Base-by-base conservation (phyloP, 2,329 filamentous ascomycete species). In the Penicillium sp. region DNA sequence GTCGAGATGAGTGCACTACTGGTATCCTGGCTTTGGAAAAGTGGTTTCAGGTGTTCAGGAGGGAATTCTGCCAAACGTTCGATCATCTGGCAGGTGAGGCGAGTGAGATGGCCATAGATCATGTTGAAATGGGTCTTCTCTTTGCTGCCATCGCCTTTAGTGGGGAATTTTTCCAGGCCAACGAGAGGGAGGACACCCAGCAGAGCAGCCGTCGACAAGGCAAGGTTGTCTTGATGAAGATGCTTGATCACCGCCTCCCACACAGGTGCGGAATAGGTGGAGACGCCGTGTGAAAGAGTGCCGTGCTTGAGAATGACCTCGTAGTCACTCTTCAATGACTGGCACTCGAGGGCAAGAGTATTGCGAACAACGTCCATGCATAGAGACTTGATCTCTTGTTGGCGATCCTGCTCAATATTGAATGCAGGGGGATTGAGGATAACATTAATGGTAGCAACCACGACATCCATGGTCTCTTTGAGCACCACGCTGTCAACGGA, bases 41-140 rank as follows among this genome's bases (percentile, higher is more conserved):
- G 78, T 24, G 83, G 79, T 58, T 87, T 83, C 41, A 98, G 80
- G 59, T 94, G 86, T 4, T 83, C 78, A 0, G 86, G 81, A 19
- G 85, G 83, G 69, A 97, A 93, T 61, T 93, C 89, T 37, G 89
- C 89, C 44, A 99, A 78, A 11, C 89, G 85, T 63, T 92, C 89
- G 41, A 98, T 83, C 49, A 96, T 86, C 59, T 86, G 85, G 18
- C 88, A 87, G 24, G 96, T 85, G 35, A 85, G 82, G 54, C 83
- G 80, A 44, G 84, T 86, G 2, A 89, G 77, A 56, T 85, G 79
- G 24, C 81, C 80, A 59, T 94, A 89, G 24, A 88, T 86, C 49
- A 82, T 77, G 70, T 98, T 98, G 81, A 96, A 98, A 31, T 85
- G 82, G n/a, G 81, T 80, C 67, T 89, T 89, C 58, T 76, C 87